Evolutionary conservation across 2,329 filamentous ascomycete species (phyloP).

Genomic region (Dichotomopilus funicola): DNA sequence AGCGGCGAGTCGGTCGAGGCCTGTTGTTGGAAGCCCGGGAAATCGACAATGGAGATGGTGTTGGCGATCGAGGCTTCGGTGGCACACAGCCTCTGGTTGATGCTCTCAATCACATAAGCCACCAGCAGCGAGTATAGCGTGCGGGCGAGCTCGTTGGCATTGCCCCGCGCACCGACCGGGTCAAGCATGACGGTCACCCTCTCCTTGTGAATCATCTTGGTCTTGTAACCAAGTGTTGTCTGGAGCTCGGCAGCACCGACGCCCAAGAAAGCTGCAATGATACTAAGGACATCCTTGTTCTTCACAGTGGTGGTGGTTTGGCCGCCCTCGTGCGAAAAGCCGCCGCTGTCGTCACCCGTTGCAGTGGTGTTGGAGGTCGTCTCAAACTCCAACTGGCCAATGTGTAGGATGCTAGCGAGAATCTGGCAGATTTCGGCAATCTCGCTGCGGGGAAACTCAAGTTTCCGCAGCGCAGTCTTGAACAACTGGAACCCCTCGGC

Average conservation of each 20-base stretch:
- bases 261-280: conserved; percentile 91
- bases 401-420: conserved; percentile 88
- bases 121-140: conserved; percentile 92
- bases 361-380: conserved; percentile 72
- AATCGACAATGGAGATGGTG: conserved; percentile 91
- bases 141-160: conserved; percentile 88
- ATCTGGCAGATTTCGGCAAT: conserved; percentile 97
- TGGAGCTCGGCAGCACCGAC: conserved; percentile 77
- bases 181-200: conserved; percentile 99
- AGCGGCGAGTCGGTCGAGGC: conserved; percentile 76
- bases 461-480: conserved; percentile 87
- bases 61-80: conserved; percentile 84
- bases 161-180: conserved; percentile 78
- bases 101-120: conserved; percentile 84
- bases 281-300: conserved; percentile 83
- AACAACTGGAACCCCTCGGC: conserved; percentile 93
- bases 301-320: conserved; percentile 80
- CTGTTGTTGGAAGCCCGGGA: conserved; percentile 87
- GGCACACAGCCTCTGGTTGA: conserved; percentile 86
- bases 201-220: conserved; percentile 91
- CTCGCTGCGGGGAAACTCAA: conserved; percentile 88
- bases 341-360: conserved; percentile 83
- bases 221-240: conserved; percentile 87
- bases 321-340: conserved; percentile 90
- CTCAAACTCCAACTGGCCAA: conserved; percentile 92